A percentile compares a stretch with the other conserved stretches of the same genome.
Evolutionary conservation across 345 rosid species (phyloP).

Genomic region (Clausena lansium): DNA sequence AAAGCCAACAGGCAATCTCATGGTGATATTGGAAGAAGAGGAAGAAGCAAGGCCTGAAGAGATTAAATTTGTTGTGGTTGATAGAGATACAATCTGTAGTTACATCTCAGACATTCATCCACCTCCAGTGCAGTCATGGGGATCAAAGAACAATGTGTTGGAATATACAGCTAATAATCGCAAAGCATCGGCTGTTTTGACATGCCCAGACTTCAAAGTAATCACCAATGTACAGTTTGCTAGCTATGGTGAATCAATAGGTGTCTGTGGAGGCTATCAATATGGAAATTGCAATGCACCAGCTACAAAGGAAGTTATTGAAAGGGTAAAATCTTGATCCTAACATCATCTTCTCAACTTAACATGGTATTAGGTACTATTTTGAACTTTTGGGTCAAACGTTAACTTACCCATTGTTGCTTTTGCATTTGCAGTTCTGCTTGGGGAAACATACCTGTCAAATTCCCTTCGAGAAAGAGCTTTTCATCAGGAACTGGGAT

Average conservation of each 20-base stretch:
- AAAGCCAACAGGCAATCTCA: conserved; percentile 56
- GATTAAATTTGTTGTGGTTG: conserved; percentile 44
- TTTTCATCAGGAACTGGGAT: conserved; percentile 38
- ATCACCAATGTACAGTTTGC: conserved; percentile 69
- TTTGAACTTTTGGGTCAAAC: too few species aligned
- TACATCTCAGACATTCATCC: conserved; percentile 52
- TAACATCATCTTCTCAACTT: too few species aligned
- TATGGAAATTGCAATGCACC: conserved; percentile 59
- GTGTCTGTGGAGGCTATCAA: conserved; percentile 56
- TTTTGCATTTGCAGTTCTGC: conserved; percentile 42
- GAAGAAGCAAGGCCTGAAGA: conserved; percentile 49
- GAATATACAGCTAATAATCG: conserved; percentile 33
- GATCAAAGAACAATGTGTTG: conserved; percentile 34
- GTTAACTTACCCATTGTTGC: too few species aligned
- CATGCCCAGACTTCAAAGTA: conserved; percentile 48
- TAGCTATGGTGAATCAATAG: conserved; percentile 74
- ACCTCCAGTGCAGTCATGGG: conserved; percentile 58
- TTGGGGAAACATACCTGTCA: conserved; percentile 56
- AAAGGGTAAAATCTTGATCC: conserved; percentile 37
- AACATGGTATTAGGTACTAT: too few species aligned
- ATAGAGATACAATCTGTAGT: conserved; percentile 83
- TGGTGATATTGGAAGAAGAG: conserved; percentile 77
- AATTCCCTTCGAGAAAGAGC: conserved; percentile 43
- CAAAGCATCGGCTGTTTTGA: conserved; percentile 47
- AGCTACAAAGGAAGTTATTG: conserved; percentile 50